phyloP scores from a whole-genome alignment of 768 basidiomycete species.

The Boletus vermiculosoides region DNA sequence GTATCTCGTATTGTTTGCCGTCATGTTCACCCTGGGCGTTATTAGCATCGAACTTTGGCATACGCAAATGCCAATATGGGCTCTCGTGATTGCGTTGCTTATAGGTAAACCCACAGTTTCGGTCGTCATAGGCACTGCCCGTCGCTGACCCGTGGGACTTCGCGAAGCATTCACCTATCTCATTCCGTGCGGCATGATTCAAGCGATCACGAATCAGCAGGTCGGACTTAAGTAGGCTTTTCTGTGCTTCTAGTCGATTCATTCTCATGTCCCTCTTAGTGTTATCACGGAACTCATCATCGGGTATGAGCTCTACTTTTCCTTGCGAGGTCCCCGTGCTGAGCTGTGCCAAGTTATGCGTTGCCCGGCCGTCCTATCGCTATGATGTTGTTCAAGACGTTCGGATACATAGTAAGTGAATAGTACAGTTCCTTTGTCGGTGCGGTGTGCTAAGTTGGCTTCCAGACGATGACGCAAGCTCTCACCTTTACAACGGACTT shows the following conservation, averaged over 20 bases:
- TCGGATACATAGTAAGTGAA: slow-evolving; percentile 58
- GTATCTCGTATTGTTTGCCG: slow-evolving; percentile 67
- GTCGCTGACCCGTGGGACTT: neutral
- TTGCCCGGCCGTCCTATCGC: slow-evolving; percentile 77
- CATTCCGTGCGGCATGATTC: slow-evolving; percentile 57
- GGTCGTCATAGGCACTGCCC: neutral
- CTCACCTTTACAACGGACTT: slow-evolving; percentile 71
- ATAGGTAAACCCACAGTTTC: slow-evolving; percentile 35
- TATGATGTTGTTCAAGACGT: slow-evolving; percentile 87
- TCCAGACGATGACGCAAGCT: slow-evolving; percentile 42
- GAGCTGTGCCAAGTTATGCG: slow-evolving; percentile 42
- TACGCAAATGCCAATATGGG: slow-evolving; percentile 66
- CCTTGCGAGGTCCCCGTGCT: neutral
- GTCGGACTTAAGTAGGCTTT: slow-evolving; percentile 55
- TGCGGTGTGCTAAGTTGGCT: neutral
- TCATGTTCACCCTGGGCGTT: slow-evolving; percentile 70
- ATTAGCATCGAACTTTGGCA: slow-evolving; percentile 73
- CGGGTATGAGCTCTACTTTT: slow-evolving; percentile 36
- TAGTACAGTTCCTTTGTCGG: neutral
- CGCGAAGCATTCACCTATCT: slow-evolving; percentile 41
- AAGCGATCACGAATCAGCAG: slow-evolving; percentile 80
- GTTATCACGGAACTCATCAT: slow-evolving; percentile 82
- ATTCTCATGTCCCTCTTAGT: slow-evolving; percentile 22
- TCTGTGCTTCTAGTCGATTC: neutral
- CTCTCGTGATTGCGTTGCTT: slow-evolving; percentile 66